These are phyloP conservation scores for Lachnum nothofagi DNA, from an alignment of 2,329 filamentous ascomycete genomes.

Conservation along the genomic window DNA sequence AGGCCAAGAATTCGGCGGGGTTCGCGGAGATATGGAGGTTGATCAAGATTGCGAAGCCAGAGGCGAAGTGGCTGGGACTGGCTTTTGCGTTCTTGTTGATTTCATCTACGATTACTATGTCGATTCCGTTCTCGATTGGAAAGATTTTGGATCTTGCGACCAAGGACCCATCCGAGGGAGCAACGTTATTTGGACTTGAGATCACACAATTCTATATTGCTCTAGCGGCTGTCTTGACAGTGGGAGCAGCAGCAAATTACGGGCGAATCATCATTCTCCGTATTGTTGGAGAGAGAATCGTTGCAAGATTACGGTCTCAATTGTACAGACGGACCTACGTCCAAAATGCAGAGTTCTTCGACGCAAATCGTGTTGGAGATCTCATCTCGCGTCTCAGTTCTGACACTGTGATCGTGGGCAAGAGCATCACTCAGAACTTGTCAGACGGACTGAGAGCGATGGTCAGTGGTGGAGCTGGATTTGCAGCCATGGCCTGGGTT, in stretches of 20 bases:
- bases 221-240: slow-evolving; percentile 67
- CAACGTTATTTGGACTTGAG: slow-evolving; percentile 74
- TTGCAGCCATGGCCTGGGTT: slow-evolving; percentile 92
- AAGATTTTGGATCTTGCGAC: slow-evolving; percentile 91
- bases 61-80: slow-evolving; percentile 68
- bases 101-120: slow-evolving; percentile 91
- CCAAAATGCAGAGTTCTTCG: slow-evolving; percentile 99
- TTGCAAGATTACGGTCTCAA: slow-evolving; percentile 80
- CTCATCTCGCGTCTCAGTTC: slow-evolving; percentile 92
- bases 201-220: slow-evolving; percentile 83
- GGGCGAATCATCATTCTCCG: slow-evolving; percentile 87
- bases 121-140: slow-evolving; percentile 92
- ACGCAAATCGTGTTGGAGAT: slow-evolving; percentile 94
- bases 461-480: slow-evolving; percentile 84
- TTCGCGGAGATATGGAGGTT: slow-evolving; percentile 77
- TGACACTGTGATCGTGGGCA: slow-evolving; percentile 95
- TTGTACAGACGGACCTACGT: slow-evolving; percentile 88
- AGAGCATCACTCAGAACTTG: slow-evolving; percentile 95
- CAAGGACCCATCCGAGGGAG: slow-evolving; percentile 60
- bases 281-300: slow-evolving; percentile 91
- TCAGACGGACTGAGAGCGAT: slow-evolving; percentile 90
- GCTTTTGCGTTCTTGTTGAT: slow-evolving; percentile 83
- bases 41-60: slow-evolving; percentile 82
- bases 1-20: slow-evolving; percentile 53
- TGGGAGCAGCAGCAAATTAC: slow-evolving; percentile 89